These are phyloP conservation scores for Citrullus colocynthis DNA, from an alignment of 306 rosid species.

Conservation along the genomic window DNA sequence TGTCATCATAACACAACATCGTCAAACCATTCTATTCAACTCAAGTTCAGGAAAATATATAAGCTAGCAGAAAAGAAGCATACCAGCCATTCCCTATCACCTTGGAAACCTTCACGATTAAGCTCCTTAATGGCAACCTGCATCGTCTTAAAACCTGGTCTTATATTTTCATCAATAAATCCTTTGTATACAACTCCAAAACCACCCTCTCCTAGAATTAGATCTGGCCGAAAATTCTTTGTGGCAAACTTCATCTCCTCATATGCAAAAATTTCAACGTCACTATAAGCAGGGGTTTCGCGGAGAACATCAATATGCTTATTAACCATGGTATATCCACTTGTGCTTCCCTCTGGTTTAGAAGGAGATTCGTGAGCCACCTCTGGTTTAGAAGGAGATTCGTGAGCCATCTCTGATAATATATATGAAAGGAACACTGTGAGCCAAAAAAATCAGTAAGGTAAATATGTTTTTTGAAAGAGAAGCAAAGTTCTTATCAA, in stretches of 20 bases:
- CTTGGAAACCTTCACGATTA: constrained; percentile 93
- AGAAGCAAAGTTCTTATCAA: background rate
- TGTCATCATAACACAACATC: background rate
- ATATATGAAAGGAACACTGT: background rate
- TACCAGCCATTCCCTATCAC: constrained; percentile 99
- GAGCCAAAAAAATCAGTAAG: background rate
- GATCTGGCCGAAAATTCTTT: constrained; percentile 68
- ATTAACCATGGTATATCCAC: constrained; percentile 23
- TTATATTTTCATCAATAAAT: constrained; percentile 53
- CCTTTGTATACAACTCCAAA: constrained; percentile 97
- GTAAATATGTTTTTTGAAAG: background rate
- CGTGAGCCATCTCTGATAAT: constrained; percentile 26
- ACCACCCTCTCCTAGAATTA: constrained; percentile 89
- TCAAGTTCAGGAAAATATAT: constrained; percentile 4
- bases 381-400: constrained; percentile 11
- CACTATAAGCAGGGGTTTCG: constrained; percentile 40
- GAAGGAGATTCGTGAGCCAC: constrained; percentile 26
- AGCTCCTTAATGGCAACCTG: constrained; percentile 95
- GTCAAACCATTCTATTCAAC: background rate
- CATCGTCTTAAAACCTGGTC: constrained; percentile 38
- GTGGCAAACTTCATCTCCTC: constrained; percentile 69
- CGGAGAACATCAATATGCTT: constrained; percentile 72
- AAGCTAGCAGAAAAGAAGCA: constrained; percentile 6
- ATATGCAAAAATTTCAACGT: constrained; percentile 60
- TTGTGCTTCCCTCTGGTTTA: constrained; percentile 5